These are phyloP conservation scores for Tinospora cordifolia DNA, from an alignment of 164 flowering plant species.

Conservation along the genomic window DNA sequence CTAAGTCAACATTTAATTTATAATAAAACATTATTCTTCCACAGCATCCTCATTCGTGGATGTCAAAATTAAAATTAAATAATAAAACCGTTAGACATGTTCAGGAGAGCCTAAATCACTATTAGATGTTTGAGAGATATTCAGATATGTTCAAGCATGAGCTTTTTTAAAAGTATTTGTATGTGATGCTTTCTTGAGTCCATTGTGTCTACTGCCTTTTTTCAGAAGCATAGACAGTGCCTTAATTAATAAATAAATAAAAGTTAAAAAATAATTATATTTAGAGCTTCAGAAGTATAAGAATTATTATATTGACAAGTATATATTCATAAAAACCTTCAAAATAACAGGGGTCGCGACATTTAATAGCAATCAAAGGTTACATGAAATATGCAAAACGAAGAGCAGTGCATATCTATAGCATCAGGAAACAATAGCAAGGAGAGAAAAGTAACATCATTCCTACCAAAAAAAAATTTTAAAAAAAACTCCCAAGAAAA, in stretches of 20 bases:
- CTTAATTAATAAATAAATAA: background rate
- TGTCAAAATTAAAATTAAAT: too few relatives aligned
- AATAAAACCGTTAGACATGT: background rate
- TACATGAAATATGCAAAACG: too few relatives aligned
- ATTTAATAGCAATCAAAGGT: background rate
- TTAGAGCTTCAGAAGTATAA: background rate
- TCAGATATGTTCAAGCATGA: background rate
- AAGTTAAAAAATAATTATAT: background rate
- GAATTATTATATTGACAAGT: background rate
- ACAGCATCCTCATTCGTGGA: too few relatives aligned
- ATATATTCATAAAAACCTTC: background rate
- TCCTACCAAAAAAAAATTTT: too few relatives aligned
- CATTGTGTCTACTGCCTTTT: background rate
- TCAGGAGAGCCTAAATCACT: background rate
- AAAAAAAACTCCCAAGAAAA: too few relatives aligned
- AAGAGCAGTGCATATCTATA: too few relatives aligned
- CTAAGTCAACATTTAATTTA: too few relatives aligned
- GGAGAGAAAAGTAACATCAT: too few relatives aligned
- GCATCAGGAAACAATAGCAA: too few relatives aligned
- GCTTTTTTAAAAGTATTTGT: background rate
- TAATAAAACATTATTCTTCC: too few relatives aligned
- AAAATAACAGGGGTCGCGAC: background rate
- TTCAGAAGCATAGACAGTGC: background rate
- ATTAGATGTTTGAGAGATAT: background rate
- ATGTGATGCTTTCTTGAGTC: background rate